phyloP scores from a whole-genome alignment of 306 rosid genomes.

The Glycine soja region DNA sequence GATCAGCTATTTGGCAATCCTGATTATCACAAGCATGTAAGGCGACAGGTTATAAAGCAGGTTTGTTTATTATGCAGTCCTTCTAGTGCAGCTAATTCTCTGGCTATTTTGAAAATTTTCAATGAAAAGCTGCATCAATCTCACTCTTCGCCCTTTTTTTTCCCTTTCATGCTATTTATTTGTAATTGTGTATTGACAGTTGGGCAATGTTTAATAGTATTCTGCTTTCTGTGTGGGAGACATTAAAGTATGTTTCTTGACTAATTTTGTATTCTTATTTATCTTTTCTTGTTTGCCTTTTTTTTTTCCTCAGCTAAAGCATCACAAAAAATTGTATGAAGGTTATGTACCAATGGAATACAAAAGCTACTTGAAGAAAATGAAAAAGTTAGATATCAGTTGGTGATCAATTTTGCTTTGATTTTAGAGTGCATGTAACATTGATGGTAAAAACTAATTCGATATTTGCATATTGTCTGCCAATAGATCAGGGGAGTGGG shows the following conservation, averaged over 20 bases:
- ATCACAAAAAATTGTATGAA: constrained; percentile 78
- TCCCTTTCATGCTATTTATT: background rate
- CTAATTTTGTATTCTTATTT: constrained; percentile 21
- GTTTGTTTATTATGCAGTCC: constrained; percentile 52
- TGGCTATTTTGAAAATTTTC: constrained; percentile 35
- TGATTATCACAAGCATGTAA: constrained; percentile 92
- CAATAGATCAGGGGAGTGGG: constrained; percentile 97
- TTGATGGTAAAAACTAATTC: constrained; percentile 48
- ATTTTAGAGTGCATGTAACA: constrained; percentile 43
- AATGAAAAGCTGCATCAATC: background rate
- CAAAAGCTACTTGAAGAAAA: constrained; percentile 78
- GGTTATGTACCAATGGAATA: constrained; percentile 91
- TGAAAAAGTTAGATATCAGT: constrained; percentile 85
- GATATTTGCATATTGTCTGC: constrained; percentile 45
- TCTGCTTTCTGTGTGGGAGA: constrained; percentile 18
- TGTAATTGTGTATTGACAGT: background rate
- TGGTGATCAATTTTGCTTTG: constrained; percentile 49
- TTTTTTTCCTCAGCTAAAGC: constrained; percentile 72
- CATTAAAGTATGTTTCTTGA: constrained; percentile 20
- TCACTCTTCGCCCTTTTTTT: background rate
- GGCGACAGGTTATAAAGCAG: constrained; percentile 93
- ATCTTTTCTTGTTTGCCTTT: constrained; percentile 7
- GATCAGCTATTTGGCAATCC: constrained; percentile 89
- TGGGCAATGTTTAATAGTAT: constrained; percentile 23
- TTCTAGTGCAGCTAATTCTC: constrained; percentile 12